Conservation (phyloP, 768 basidiomycete species). For the Mycena galopus region DNA sequence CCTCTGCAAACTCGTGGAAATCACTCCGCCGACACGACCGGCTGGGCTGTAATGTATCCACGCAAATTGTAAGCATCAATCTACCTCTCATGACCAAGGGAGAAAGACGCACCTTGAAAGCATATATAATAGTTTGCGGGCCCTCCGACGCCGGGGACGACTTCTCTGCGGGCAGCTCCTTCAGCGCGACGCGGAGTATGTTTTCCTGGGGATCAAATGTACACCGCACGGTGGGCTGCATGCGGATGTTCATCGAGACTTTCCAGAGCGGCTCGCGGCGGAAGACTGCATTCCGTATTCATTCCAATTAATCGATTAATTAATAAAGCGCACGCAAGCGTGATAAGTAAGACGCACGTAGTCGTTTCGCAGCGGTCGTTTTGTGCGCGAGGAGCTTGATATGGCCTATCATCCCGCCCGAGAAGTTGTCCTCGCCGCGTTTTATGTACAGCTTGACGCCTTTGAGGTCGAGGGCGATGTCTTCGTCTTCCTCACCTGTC, state of each 20-base stretch:
- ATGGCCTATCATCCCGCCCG: constrained; percentile 71
- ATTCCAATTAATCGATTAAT: background rate
- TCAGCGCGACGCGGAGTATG: constrained; percentile 66
- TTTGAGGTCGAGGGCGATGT: constrained; percentile 67
- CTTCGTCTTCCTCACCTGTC: constrained; percentile 79
- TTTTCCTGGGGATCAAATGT: constrained; percentile 69
- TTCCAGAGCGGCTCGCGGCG: constrained; percentile 79
- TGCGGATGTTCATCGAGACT: constrained; percentile 74
- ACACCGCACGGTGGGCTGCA: constrained; percentile 68
- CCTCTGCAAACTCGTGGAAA: constrained; percentile 65
- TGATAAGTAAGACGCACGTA: constrained; percentile 55
- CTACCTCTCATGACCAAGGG: background rate
- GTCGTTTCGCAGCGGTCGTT: constrained; percentile 56
- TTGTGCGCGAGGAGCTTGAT: constrained; percentile 68
- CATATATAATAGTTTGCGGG: constrained; percentile 70
- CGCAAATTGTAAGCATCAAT: background rate
- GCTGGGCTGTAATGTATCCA: constrained; percentile 57
- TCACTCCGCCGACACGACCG: constrained; percentile 65
- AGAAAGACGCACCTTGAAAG: constrained; percentile 64
- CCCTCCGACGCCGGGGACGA: constrained; percentile 41
- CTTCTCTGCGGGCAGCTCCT: constrained; percentile 58
- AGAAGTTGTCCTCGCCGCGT: constrained; percentile 68
- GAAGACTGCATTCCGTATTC: constrained; percentile 62
- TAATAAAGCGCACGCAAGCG: constrained; percentile 5
- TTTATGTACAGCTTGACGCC: constrained; percentile 72